Conservation (phyloP, 495 filamentous ascomycete genomes). For the Neurospora sp. region DNA sequence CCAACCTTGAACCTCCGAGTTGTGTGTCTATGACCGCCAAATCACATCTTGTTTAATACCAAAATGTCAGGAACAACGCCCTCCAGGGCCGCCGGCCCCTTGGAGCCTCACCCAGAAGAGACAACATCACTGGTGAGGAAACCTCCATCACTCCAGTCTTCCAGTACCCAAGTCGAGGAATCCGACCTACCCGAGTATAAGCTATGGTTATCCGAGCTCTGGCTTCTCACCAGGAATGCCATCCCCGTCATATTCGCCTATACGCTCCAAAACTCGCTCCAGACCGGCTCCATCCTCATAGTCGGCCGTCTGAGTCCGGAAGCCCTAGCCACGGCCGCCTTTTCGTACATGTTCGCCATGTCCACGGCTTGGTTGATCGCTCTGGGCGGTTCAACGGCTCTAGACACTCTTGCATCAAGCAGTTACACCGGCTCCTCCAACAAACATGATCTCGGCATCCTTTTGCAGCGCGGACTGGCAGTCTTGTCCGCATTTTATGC, state of each 20-base stretch:
- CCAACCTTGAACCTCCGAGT: not conserved
- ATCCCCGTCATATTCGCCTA: conserved; percentile 83
- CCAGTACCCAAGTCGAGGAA: not conserved
- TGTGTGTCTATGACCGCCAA: not conserved
- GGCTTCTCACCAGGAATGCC: conserved; percentile 55
- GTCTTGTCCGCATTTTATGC: conserved; percentile 67
- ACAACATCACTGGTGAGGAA: conserved; percentile 41
- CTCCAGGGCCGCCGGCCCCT: not conserved
- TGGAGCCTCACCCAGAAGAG: conserved; percentile 23
- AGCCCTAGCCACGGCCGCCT: conserved; percentile 73
- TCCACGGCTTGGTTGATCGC: conserved; percentile 85
- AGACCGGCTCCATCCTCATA: conserved; percentile 76
- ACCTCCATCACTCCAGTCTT: conserved; percentile 8
- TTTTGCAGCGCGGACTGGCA: conserved; percentile 72
- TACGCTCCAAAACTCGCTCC: conserved; percentile 78
- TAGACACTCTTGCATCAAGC: conserved; percentile 80
- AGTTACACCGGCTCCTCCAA: conserved; percentile 80
- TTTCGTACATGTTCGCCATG: conserved; percentile 90
- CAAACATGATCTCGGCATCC: conserved; percentile 70
- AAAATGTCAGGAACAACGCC: not conserved
- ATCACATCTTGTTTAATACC: not conserved
- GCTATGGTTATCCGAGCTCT: conserved; percentile 50
- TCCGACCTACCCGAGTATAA: conserved; percentile 2
- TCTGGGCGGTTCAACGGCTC: conserved; percentile 81
- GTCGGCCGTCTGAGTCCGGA: conserved; percentile 71